Evolutionary conservation across 192 early-diverging fungal genomes (phyloP).

Genomic region (Gryganskiella cystojenkinii): DNA sequence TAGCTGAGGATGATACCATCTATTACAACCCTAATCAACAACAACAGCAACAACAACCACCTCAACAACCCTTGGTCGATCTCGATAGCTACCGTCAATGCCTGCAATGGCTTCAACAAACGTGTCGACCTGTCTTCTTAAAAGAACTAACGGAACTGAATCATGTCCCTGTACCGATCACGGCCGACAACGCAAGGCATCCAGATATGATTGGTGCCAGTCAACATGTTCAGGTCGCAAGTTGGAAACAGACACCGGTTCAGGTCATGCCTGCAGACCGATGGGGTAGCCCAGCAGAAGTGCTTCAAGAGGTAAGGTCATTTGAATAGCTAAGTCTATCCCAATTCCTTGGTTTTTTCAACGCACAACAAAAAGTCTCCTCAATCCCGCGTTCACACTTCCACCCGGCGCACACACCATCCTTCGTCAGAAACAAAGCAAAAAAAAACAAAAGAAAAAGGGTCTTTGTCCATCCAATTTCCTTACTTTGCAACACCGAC

Average conservation of each 20-base stretch:
- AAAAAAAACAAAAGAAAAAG: too few relatives aligned
- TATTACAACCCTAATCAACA: too few relatives aligned
- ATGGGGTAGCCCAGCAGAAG: slow-evolving; percentile 39
- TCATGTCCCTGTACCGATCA: slow-evolving; percentile 32
- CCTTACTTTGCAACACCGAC: not conserved
- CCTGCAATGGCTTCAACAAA: slow-evolving; percentile 48
- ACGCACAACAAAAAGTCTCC: not conserved
- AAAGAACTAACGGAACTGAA: slow-evolving; percentile 30
- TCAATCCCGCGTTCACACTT: not conserved
- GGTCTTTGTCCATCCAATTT: slow-evolving; percentile 1
- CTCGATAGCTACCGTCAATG: slow-evolving; percentile 40
- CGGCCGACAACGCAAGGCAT: slow-evolving; percentile 28
- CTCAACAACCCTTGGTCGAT: slow-evolving; percentile 17
- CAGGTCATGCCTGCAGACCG: slow-evolving; percentile 36
- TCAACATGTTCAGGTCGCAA: slow-evolving; percentile 31
- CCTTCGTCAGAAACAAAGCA: not conserved
- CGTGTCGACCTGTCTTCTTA: slow-evolving; percentile 49
- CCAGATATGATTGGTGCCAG: slow-evolving; percentile 29
- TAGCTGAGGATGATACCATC: slow-evolving; percentile 15
- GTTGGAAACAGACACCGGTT: slow-evolving; percentile 43
- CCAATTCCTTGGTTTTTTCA: not conserved
- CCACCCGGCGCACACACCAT: slow-evolving; percentile 6
- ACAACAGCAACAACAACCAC: slow-evolving; percentile 2
- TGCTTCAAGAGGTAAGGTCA: slow-evolving; percentile 44
- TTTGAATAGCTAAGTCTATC: not conserved